These are phyloP conservation scores for Boletus rubroflammeus DNA, from an alignment of 768 basidiomycete genomes.

Conservation along the genomic window DNA sequence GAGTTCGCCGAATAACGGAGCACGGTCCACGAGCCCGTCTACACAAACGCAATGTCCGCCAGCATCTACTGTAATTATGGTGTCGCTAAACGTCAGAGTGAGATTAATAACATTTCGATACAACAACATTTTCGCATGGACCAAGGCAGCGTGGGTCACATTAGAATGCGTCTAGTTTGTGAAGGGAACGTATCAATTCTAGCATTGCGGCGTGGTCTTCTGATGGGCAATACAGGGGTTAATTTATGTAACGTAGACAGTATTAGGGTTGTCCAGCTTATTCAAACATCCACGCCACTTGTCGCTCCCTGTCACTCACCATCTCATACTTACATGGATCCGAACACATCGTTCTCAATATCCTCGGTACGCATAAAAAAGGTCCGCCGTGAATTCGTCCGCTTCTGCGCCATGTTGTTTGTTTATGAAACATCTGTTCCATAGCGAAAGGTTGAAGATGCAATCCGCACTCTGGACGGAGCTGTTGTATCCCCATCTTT, in stretches of 20 bases:
- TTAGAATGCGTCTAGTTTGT: neutral
- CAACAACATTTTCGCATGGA: neutral
- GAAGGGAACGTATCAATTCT: neutral
- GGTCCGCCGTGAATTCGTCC: constrained; percentile 25
- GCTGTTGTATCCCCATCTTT: constrained; percentile 45
- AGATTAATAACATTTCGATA: neutral
- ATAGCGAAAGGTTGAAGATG: constrained; percentile 81
- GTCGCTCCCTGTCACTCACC: neutral
- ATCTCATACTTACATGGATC: constrained; percentile 16
- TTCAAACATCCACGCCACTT: constrained; percentile 1
- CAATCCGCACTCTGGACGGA: constrained; percentile 65
- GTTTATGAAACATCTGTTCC: neutral
- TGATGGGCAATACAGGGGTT: neutral
- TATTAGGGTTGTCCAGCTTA: neutral
- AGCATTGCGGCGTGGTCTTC: neutral
- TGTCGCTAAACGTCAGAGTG: neutral
- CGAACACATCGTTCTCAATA: constrained; percentile 6
- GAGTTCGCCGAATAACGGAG: neutral
- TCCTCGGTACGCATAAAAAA: constrained; percentile 40
- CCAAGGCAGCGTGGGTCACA: neutral
- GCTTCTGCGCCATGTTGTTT: neutral
- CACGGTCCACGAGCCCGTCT: neutral
- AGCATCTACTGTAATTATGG: neutral
- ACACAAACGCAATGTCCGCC: neutral
- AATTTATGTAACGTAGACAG: neutral